Evolutionary conservation across 2,329 filamentous ascomycete species (phyloP), one percentile per base, ranked within the genome.

Genomic region (Cercospora nicotianae): DNA sequence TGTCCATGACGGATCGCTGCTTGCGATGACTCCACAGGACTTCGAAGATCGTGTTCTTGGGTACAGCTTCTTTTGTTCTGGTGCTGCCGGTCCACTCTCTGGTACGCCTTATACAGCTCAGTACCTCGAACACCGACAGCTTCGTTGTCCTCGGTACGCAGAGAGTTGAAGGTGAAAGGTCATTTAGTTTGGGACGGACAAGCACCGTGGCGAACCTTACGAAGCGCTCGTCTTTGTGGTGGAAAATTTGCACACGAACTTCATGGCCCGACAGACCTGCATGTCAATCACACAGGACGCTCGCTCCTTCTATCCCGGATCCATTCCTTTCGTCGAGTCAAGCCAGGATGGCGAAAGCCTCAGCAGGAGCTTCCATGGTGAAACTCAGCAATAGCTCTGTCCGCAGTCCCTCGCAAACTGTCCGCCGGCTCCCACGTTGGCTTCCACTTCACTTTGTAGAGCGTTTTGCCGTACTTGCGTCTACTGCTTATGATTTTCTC

Each of bases 281-380:
- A 60, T 36, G 58, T 60, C 7, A 33, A 23, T n/a, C n/a, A 55
- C 51, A 55, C 57, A 60, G 28, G 30, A 26, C 26, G 2, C 5
- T 26, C 58, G 58, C 58, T 60, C 58, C 58, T 60, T 39, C 58
- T 42, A 20, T 31, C 31, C 20, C 53, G n/a, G n/a, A n/a, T n/a
- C n/a, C n/a, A n/a, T n/a, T n/a, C n/a, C n/a, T n/a, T n/a, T n/a
- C n/a, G n/a, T n/a, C n/a, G n/a, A n/a, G n/a, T n/a, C n/a, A n/a
- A n/a, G n/a, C n/a, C n/a, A n/a, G n/a, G n/a, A n/a, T n/a, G n/a
- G n/a, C n/a, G n/a, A n/a, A n/a, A n/a, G n/a, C n/a, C n/a, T n/a
- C n/a, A n/a, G n/a, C n/a, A n/a, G n/a, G n/a, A n/a, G n/a, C n/a
- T n/a, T n/a, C n/a, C n/a, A n/a, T n/a, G n/a, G n/a, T n/a, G n/a